Evolutionary conservation across 1,139 yeast species (phyloP), one percentile per base, ranked within the genome.

Genomic region (Meyerozyma guilliermondii): DNA sequence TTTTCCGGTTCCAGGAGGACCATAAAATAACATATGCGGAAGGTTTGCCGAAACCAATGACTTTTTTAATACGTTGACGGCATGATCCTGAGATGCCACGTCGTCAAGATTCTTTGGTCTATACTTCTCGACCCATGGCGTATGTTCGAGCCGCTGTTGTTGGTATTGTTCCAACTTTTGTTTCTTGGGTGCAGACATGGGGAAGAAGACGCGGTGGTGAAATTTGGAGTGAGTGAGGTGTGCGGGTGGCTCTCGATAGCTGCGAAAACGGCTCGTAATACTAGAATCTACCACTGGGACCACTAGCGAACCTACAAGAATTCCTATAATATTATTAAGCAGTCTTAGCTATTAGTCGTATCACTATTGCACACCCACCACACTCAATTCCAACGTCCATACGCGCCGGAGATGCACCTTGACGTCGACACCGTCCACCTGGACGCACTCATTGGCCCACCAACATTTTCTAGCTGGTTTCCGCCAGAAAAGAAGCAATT

Each of bases 391-490:
- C 48, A 87, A 70, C 2, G 95, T 87, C 95, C 95, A 87, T 17
- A 86, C 94, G 49, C 95, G 68, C 49, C 95, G 73, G 38, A 83
- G 74, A 57, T 87, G 94, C 14, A 85, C 84, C 49, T 76, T 80
- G 16, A 72, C 67, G 7, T 54, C 47, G n/a, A 46, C 43, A 4
- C 52, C 56, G 29, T 72, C 74, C 27, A 88, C 68, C 6, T 74
- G 76, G 17, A 81, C 68, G 39, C 72, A 67, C 38, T 80, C 80
- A 54, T 84, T 85, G 10, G 87, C 84, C 99, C 99, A 94, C 99
- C 99, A 94, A 65, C 99, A 94, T 60, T 94, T 94, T 57, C 98
- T 76, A 1, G 99, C 99, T 0, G 99, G 99, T 59, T 92, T 92
- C 49, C 96, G 77, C 98, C 98, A 94, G 60, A 94, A 94, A 45